Percentiles rank a stretch among this genome's conserved stretches.
These are phyloP conservation scores for Simplicillium sp. DNA, from an alignment of 2,329 filamentous ascomycete species.

Conservation along the genomic window DNA sequence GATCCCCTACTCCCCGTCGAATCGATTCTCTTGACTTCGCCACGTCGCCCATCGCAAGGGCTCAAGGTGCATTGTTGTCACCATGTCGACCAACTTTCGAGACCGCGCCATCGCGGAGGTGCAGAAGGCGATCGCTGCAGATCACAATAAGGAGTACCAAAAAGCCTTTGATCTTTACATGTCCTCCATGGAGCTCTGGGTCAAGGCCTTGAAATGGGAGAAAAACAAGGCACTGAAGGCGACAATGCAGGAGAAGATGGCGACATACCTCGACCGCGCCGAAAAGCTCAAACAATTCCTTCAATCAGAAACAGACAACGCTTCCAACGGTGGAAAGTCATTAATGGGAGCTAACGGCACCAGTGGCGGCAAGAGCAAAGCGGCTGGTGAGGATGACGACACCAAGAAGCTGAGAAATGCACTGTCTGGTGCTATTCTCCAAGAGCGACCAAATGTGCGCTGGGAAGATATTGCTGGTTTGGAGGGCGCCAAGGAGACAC, in stretches of 20 bases:
- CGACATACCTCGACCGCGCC: constrained; percentile 95
- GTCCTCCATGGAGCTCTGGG: constrained; percentile 91
- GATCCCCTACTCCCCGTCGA: too few species aligned
- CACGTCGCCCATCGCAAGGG: too few species aligned
- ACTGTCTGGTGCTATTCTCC: constrained; percentile 81
- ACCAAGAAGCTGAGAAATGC: constrained; percentile 91
- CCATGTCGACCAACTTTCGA: constrained; percentile 94
- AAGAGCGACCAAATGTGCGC: constrained; percentile 90
- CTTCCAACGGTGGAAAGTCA: constrained; percentile 52
- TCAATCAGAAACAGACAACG: constrained; percentile 64
- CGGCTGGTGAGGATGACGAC: constrained; percentile 75
- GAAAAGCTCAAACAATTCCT: constrained; percentile 96
- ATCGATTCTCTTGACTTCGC: too few species aligned
- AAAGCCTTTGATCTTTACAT: constrained; percentile 97
- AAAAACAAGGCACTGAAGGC: constrained; percentile 97
- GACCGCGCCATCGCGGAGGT: constrained; percentile 94
- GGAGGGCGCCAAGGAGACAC: constrained; percentile 86
- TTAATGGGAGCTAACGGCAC: constrained; percentile 62
- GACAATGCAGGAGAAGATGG: constrained; percentile 91
- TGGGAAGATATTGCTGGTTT: constrained; percentile 98
- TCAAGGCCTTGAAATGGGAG: constrained; percentile 98
- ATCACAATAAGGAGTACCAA: constrained; percentile 93
- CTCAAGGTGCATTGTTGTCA: constrained; percentile 15
- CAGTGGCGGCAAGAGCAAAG: constrained; percentile 49
- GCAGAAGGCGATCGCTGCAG: constrained; percentile 93